phyloP scores from a whole-genome alignment of 2,329 filamentous ascomycete species.

The Phyllosticta paracitricarpa region DNA sequence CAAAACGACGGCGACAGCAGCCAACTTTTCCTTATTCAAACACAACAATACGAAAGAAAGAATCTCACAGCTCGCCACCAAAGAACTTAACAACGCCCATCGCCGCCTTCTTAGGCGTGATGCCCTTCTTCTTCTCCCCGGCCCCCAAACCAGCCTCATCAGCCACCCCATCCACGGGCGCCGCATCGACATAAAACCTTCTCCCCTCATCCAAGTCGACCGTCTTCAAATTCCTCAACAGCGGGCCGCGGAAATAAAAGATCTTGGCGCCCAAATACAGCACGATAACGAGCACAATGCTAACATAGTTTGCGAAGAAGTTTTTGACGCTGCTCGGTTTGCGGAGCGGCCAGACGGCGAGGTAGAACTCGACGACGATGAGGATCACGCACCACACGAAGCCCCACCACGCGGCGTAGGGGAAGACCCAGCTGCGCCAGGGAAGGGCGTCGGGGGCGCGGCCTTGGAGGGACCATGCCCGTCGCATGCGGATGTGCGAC shows the following conservation, averaged over 20 bases:
- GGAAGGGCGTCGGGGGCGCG: slow-evolving; percentile 55
- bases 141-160: slow-evolving; percentile 7
- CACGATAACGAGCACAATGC: slow-evolving; percentile 33
- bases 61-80: background rate
- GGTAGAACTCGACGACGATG: slow-evolving; percentile 39
- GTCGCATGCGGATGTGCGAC: slow-evolving; percentile 53
- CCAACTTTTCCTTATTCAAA: too few species aligned
- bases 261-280: slow-evolving; percentile 32
- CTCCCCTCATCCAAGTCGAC: slow-evolving; percentile 28
- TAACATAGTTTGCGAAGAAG: slow-evolving; percentile 41
- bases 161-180: slow-evolving; percentile 4
- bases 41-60: too few species aligned
- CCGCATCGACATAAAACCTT: slow-evolving; percentile 17
- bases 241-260: slow-evolving; percentile 29
- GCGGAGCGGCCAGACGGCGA: slow-evolving; percentile 36
- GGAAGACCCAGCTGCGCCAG: slow-evolving; percentile 37
- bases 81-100: slow-evolving; percentile 9
- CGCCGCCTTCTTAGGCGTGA: slow-evolving; percentile 1
- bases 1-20: too few species aligned
- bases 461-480: slow-evolving; percentile 47
- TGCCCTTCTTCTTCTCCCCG: slow-evolving; percentile 1
- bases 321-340: slow-evolving; percentile 23
- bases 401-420: slow-evolving; percentile 35
- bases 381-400: slow-evolving; percentile 36
- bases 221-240: slow-evolving; percentile 24